Evolutionary conservation across 768 basidiomycete species (phyloP), one percentile per base, ranked within the genome.

Genomic region (Infundibulicybe gibba): DNA sequence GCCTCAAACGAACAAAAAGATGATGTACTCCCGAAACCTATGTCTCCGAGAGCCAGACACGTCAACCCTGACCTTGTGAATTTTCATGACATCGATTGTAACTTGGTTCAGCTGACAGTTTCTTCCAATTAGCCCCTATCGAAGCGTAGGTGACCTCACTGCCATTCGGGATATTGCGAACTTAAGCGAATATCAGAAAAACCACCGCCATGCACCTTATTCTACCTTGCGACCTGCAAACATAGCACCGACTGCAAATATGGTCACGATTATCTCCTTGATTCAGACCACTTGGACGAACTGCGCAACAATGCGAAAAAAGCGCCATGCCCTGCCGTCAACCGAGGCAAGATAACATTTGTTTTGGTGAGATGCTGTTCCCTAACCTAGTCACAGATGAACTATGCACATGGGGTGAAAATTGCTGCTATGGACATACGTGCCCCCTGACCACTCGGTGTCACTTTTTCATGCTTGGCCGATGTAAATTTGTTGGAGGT

Each of bases 141-240:
- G 41, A 84, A 83, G 59, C 81, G 83, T 84, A 61, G 49, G 80
- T 76, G 41, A 49, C 34, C 42, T 41, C 25, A 19, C 38, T 40
- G 43, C 48, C 41, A 16, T 40, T 32, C 25, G 50, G 48, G 40
- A 43, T 48, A 20, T 50, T 46, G 51, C 47, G 49, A 57, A 54
- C 61, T 40, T 54, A 50, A 43, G 15, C 32, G 12, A 37, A 45
- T 32, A 52, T 30, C 56, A 81, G 82, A 84, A 55, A 77, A 68
- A 55, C 83, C 83, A 2, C 76, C 84, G 17, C 83, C 84, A 13
- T 85, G 84, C 58, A 84, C 81, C 14, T 62, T 82, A 42, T 83
- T 80, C 62, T 85, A 84, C 58, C 67, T 85, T 20, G 72, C 78
- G 25, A 71, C 68, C 40, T 85, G 84, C 68, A 79, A 80, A 56